Evolutionary conservation across 2,329 filamentous ascomycete genomes (phyloP).

Genomic region (Tolypocladium amazonense): DNA sequence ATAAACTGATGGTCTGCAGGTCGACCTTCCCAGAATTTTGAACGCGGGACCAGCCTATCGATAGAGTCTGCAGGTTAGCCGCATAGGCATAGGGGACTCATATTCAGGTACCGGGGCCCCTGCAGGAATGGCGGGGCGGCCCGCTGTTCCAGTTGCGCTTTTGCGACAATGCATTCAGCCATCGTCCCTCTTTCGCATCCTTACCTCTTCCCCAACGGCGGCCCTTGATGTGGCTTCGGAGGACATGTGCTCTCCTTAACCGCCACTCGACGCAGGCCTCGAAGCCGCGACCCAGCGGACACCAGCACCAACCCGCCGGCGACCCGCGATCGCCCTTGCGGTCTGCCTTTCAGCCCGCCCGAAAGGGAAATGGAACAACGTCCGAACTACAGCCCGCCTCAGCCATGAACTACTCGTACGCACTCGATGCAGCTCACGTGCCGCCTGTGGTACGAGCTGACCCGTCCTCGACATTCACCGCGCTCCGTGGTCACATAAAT

Average conservation of each 20-base stretch:
- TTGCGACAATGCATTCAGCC: too few relatives aligned
- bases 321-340: not conserved
- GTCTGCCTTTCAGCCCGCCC: not conserved
- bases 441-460: not conserved
- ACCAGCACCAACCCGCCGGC: not conserved
- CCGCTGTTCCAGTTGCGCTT: not conserved
- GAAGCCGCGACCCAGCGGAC: not conserved
- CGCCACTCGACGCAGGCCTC: not conserved
- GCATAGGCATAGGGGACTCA: not conserved
- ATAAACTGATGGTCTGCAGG: too few relatives aligned
- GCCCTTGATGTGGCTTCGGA: not conserved
- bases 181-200: not conserved
- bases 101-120: not conserved
- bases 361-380: not conserved
- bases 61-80: not conserved
- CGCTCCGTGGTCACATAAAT: not conserved
- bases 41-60: not conserved
- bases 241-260: not conserved
- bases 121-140: not conserved
- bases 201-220: too few relatives aligned
- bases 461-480: not conserved
- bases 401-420: conserved; percentile 1
- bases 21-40: not conserved
- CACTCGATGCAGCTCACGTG: not conserved
- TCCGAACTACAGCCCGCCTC: conserved; percentile 1